Evolutionary conservation across 352 stramenopile species (phyloP).

Genomic region (Phytophthora macrochlamydospora): DNA sequence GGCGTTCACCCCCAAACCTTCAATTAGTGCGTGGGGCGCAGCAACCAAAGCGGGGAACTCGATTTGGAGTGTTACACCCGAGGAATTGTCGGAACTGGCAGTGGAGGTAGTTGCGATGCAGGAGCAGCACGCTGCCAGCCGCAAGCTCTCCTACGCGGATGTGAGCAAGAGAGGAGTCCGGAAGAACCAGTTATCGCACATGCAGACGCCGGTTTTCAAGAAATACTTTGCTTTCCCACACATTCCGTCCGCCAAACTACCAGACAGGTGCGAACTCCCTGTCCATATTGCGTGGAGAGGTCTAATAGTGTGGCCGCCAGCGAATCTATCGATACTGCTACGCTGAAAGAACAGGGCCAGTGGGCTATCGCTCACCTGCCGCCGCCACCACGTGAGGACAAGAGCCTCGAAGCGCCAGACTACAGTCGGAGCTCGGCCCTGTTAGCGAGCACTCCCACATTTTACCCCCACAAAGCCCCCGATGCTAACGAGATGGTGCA

Average conservation of each 20-base stretch:
- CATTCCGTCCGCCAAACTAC: slow-evolving; percentile 8
- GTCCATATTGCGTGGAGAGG: neutral
- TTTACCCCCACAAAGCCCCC: slow-evolving; percentile 37
- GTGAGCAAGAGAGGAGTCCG: slow-evolving; percentile 16
- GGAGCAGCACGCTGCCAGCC: neutral
- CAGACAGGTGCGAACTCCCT: neutral
- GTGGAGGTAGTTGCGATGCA: slow-evolving; percentile 15
- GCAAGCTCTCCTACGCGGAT: slow-evolving; percentile 30
- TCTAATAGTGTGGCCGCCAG: neutral
- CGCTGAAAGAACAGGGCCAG: slow-evolving; percentile 15
- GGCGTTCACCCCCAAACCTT: no score
- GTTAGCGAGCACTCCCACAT: slow-evolving; percentile 47
- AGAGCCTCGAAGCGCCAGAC: slow-evolving; percentile 6
- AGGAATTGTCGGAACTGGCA: slow-evolving; percentile 33
- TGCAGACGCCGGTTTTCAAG: slow-evolving; percentile 19
- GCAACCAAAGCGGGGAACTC: slow-evolving; percentile 10
- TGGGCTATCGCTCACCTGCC: no score
- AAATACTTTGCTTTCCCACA: slow-evolving; percentile 42
- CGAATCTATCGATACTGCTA: slow-evolving; percentile 6
- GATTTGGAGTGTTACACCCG: slow-evolving; percentile 42
- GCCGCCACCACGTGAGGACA: neutral
- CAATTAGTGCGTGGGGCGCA: neutral
- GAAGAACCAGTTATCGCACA: neutral
- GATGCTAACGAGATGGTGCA: slow-evolving; percentile 38
- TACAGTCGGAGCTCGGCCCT: slow-evolving; percentile 36